phyloP scores from a whole-genome alignment of 73 alveolate genomes.

The Paramecium primaurelia region DNA sequence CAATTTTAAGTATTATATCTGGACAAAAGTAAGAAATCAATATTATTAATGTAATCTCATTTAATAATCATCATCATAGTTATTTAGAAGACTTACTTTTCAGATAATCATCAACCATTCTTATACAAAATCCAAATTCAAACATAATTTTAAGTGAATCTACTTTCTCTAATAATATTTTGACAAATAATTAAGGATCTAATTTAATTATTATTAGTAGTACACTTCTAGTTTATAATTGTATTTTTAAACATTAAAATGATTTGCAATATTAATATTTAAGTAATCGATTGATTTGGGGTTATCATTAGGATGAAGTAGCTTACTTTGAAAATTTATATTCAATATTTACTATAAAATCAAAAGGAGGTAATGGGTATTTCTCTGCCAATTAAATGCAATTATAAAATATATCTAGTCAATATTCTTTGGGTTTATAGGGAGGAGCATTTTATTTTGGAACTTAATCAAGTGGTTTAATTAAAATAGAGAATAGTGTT shows the following conservation, averaged over 20 bases:
- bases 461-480: background rate
- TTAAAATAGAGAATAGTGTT: background rate
- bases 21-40: background rate
- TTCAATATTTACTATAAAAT: background rate
- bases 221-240: background rate
- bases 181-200: background rate
- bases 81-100: background rate
- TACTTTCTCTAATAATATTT: background rate
- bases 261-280: background rate
- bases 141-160: background rate
- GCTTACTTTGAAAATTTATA: background rate
- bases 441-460: background rate
- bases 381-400: background rate
- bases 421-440: background rate
- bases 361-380: background rate
- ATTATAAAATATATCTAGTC: background rate
- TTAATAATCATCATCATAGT: background rate
- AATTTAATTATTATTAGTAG: background rate
- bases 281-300: background rate
- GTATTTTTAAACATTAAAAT: background rate
- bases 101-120: background rate
- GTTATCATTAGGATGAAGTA: background rate
- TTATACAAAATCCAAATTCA: background rate
- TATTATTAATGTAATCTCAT: background rate
- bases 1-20: background rate